Conservation (phyloP, 2,329 filamentous ascomycete species). For the Aspergillus fischeri region DNA sequence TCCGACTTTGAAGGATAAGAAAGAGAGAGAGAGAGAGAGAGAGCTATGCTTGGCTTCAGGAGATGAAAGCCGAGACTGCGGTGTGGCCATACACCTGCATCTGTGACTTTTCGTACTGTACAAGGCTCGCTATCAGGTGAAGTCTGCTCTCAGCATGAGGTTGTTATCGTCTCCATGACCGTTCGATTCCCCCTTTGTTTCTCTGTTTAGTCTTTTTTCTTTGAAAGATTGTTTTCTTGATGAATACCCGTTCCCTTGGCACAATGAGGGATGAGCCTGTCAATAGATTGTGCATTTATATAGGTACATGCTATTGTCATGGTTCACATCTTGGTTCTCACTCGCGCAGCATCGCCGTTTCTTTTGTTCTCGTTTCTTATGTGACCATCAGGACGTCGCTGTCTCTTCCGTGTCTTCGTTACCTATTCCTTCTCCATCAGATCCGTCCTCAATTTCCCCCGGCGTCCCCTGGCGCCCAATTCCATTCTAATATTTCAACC, state of each 20-base stretch:
- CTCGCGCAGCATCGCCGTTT: conserved; percentile 1
- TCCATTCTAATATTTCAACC: neutral
- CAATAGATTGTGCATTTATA: conserved; percentile 24
- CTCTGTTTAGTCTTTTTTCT: conserved; percentile 21
- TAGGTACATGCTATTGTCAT: conserved; percentile 20
- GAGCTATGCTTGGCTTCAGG: conserved; percentile 10
- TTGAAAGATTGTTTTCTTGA: conserved; percentile 28
- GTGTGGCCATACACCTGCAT: conserved; percentile 18
- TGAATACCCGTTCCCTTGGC: conserved; percentile 18
- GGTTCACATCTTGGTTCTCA: conserved; percentile 6
- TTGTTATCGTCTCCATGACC: conserved; percentile 37
- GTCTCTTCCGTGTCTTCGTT: neutral
- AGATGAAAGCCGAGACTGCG: conserved; percentile 17
- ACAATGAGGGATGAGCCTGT: conserved; percentile 27
- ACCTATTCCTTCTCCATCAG: neutral
- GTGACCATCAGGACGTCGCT: neutral
- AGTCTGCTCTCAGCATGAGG: conserved; percentile 29
- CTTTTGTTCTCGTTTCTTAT: conserved; percentile 3
- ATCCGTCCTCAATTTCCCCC: neutral
- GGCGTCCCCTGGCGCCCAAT: neutral
- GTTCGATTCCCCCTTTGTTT: conserved; percentile 40
- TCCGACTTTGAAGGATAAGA: conserved; percentile 6
- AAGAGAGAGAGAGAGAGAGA: conserved; percentile 15
- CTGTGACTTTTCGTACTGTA: conserved; percentile 22
- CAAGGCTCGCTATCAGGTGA: conserved; percentile 26